phyloP scores from a whole-genome alignment of 176 grass and related monocot genomes.

The Carex littledalei region DNA sequence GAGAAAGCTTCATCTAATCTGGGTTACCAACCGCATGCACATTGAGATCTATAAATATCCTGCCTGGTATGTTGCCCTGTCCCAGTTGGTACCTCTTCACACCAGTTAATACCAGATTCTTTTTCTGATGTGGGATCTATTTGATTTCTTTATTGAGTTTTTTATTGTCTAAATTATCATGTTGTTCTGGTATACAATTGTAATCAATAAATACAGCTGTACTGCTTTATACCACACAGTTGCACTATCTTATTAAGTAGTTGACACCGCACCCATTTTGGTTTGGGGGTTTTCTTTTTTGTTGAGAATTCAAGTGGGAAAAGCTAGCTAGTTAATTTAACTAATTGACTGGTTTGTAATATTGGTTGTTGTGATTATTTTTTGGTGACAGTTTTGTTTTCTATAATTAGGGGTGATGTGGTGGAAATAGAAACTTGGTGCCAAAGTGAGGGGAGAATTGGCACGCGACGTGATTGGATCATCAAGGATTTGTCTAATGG shows the following conservation, averaged over 20 bases:
- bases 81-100: neutral
- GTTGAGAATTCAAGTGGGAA: neutral
- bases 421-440: constrained; percentile 98
- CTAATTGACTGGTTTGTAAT: neutral
- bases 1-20: constrained; percentile 91
- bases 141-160: neutral
- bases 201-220: constrained; percentile 2
- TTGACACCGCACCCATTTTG: neutral
- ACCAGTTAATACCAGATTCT: neutral
- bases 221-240: neutral
- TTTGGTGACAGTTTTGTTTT: neutral
- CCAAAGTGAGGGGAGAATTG: constrained; percentile 89
- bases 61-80: constrained; percentile 56
- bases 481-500: constrained; percentile 85
- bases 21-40: constrained; percentile 94
- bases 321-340: neutral
- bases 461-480: constrained; percentile 94
- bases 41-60: constrained; percentile 99
- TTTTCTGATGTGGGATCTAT: neutral
- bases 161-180: neutral
- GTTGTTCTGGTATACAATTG: neutral
- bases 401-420: constrained; percentile 71
- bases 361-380: neutral
- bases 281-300: neutral
- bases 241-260: neutral